Base-by-base conservation (phyloP, 2,329 filamentous ascomycete species). In the Sclerotinia minor region DNA sequence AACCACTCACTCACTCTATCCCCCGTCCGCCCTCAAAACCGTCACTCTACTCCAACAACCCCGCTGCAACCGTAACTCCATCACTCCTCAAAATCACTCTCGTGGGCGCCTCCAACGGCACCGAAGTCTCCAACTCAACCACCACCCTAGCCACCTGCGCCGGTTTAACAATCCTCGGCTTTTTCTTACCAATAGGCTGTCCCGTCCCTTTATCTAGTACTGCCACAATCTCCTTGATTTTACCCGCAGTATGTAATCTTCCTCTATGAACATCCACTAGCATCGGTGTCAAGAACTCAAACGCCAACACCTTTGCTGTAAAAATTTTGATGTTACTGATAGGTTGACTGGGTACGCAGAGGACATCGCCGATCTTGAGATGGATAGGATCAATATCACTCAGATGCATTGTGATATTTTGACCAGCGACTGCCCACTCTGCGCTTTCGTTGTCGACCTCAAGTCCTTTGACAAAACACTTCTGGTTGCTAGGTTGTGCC, bases 341-440 rank as follows among this genome's bases (percentile, higher is more conserved):
- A 0, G 92, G 89, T 1, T 84, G 80, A 1, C 83, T 82, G 0
- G 87, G 83, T 59, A 86, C 84, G 79, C 93, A 97, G n/a, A 97
- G 80, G 24, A 98, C 90, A 75, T 98, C 94, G 26, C 95, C 95
- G 9, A 91, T 84, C 57, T 88, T 87, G 13, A 99, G 84, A 74
- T 97, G 90, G 21, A 91, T 85, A 0, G 91, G 86, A 73, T 98
- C 94, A 75, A 97, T 92, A 72, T 94, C 90, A 11, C 87, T 84
- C 60, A 99, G 83, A 72, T 96, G 90, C n/a, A 99, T 81, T 0
- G 89, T 89, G 21, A 92, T 87, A 69, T 95, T 96, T 76, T 98
- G 92, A 1, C 94, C 94, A 0, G 94, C 94, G 19, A 97, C 93
- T 0, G 92, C 92, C 92, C 93, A 99, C 69, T 97, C 93, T 17